A percentile compares a stretch with the other conserved stretches of the same genome.
phyloP scores from a whole-genome alignment of 306 rosid species.

The Trifolium fragiferum region DNA sequence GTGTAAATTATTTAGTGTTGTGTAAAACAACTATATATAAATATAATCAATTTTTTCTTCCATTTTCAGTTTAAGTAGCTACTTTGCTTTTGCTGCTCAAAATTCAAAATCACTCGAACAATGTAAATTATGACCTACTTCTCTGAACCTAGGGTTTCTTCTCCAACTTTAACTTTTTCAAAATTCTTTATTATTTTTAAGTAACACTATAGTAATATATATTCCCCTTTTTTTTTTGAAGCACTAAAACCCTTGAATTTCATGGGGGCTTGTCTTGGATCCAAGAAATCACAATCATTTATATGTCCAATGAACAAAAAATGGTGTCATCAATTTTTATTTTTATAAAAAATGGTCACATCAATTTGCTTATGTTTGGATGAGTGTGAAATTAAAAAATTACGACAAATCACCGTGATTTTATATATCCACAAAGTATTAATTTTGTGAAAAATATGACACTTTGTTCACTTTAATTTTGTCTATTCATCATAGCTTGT shows the following conservation, averaged over 20 bases:
- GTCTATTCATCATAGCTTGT: not conserved
- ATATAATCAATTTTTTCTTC: slow-evolving; percentile 35
- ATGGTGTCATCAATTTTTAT: slow-evolving; percentile 12
- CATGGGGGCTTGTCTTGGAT: slow-evolving; percentile 21
- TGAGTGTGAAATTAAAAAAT: no score
- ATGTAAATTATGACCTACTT: not conserved
- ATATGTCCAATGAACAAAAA: slow-evolving; percentile 38
- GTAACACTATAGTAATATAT: no score
- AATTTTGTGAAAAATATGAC: no score
- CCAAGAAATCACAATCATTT: slow-evolving; percentile 14
- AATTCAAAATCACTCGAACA: slow-evolving; percentile 30
- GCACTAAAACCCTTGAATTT: slow-evolving; percentile 31
- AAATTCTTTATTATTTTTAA: not conserved
- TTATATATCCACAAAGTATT: not conserved
- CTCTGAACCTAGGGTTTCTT: slow-evolving; percentile 44
- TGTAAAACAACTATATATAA: no score
- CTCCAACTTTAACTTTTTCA: slow-evolving; percentile 18
- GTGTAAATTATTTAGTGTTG: slow-evolving; percentile 45
- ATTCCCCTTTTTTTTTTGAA: slow-evolving; percentile 12
- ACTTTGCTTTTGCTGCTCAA: slow-evolving; percentile 21
- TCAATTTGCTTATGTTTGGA: no score
- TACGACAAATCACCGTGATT: no score
- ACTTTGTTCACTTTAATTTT: no score
- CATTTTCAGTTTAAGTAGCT: slow-evolving; percentile 24
- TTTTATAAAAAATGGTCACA: no score